A percentile compares a stretch with the other conserved stretches of the same genome.
Conservation (phyloP, 2,329 filamentous ascomycete species). For the Colletotrichum sp. region DNA sequence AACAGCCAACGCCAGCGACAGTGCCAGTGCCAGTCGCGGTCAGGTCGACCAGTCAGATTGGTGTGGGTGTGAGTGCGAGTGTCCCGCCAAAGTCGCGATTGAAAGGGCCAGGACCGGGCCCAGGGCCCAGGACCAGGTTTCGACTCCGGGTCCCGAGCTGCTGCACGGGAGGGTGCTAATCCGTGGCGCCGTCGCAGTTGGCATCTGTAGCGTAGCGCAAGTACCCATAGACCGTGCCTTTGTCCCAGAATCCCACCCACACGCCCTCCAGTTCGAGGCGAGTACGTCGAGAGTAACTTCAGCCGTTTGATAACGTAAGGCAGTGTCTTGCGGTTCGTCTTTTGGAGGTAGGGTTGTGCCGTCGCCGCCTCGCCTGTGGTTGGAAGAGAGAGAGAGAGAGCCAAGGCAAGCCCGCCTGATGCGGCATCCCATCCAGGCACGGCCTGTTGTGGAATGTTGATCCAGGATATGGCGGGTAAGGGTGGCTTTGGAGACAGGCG, state of each 20-base stretch:
- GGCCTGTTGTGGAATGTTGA: background rate
- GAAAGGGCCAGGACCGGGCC: background rate
- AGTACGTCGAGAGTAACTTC: background rate
- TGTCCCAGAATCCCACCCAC: background rate
- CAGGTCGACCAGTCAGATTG: background rate
- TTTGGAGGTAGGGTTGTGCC: background rate
- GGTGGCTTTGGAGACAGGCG: background rate
- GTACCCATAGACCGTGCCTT: background rate
- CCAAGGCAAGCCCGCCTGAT: background rate
- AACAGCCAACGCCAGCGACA: background rate
- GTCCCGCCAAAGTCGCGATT: background rate
- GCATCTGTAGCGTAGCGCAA: background rate
- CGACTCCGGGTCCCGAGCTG: slow-evolving; percentile 5
- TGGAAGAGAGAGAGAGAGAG: background rate
- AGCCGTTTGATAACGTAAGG: background rate
- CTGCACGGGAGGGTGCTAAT: slow-evolving; percentile 13
- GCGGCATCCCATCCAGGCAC: background rate
- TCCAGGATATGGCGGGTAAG: background rate
- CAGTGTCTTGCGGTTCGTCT: background rate
- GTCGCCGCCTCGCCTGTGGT: background rate
- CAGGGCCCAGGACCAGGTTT: background rate
- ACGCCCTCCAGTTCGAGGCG: background rate
- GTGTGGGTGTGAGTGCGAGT: background rate
- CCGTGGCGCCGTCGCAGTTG: slow-evolving; percentile 7
- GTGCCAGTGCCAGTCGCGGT: background rate